Conservation (phyloP, 768 basidiomycete species). For the Agrocybe pediades region DNA sequence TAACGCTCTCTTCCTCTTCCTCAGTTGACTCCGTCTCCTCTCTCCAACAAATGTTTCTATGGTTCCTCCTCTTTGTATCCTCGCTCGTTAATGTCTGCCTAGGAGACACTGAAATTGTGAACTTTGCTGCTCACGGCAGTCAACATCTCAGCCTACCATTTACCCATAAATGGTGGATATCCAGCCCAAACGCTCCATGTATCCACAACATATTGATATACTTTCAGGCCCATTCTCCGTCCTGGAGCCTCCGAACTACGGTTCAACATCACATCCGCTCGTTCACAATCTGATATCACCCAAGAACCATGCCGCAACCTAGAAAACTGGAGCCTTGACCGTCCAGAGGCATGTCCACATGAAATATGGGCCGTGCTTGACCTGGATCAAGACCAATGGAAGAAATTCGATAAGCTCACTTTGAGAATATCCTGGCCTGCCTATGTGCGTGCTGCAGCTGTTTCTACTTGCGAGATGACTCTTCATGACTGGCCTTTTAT, state of each 20-base stretch:
- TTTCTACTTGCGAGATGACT: neutral
- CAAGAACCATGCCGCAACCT: constrained; percentile 21
- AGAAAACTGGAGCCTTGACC: constrained; percentile 20
- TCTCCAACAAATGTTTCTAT: neutral
- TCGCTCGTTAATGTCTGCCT: neutral
- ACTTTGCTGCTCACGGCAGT: constrained; percentile 42
- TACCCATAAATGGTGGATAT: constrained; percentile 30
- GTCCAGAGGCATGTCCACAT: constrained; percentile 33
- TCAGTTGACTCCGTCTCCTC: neutral
- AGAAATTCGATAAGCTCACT: constrained; percentile 44
- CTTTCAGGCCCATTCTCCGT: constrained; percentile 41
- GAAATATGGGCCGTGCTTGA: constrained; percentile 52
- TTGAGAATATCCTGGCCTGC: constrained; percentile 59
- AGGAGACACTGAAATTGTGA: constrained; percentile 68
- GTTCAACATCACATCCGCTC: constrained; percentile 44
- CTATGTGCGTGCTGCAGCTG: constrained; percentile 38
- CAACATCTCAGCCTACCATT: constrained; percentile 20
- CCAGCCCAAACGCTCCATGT: neutral
- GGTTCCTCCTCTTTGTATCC: neutral
- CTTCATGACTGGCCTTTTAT: neutral
- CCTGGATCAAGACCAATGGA: constrained; percentile 43
- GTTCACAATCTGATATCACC: constrained; percentile 30
- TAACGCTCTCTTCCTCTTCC: neutral
- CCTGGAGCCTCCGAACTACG: constrained; percentile 31
- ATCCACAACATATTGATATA: neutral